Base-by-base conservation (phyloP, 2,329 filamentous ascomycete genomes). In the Gaeumannomyces sp. region DNA sequence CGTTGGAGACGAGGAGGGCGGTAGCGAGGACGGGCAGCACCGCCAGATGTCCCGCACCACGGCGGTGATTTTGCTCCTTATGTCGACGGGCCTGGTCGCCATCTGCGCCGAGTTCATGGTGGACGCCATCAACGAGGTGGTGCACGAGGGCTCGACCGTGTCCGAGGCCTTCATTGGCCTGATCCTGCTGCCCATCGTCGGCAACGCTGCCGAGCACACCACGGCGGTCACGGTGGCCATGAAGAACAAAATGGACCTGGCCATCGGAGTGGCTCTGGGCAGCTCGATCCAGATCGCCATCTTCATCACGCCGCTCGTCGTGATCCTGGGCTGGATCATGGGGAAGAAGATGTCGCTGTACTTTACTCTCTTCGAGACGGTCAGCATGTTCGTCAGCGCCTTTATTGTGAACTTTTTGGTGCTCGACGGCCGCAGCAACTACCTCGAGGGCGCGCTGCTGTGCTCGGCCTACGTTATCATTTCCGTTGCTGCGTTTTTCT, bases 321-420 rank as follows among this genome's bases (percentile, higher is more conserved):
- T 88, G 16, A 75, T 88, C 2, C 80, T 86, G 13, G 85, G 83
- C 19, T 88, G 85, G 85, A 77, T 78, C 67, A 75, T 88, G 69
- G 72, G 77, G 16, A 80, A 80, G 56, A 80, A 85, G 27, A 81
- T 88, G 73, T 80, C 84, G n/a, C 80, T 92, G 61, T 88, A 89
- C 69, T 92, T 92, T 75, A 88, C 88, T 70, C 82, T 88, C 50
- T 92, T 92, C 72, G 89, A 92, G 77, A 91, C 89, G 0, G 86
- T 91, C 27, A 86, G 87, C 53, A 82, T 92, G 70, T 89, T 92
- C 71, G 84, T 90, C 5, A 85, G 83, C 3, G 88, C 89, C 3
- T 79, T 92, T 66, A 84, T 92, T 61, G 89, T 92, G 71, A 91
- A 91, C 74, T 87, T 91, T 69, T 77, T 92, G n/a, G 88, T 92